A percentile compares a stretch with the other conserved stretches of the same genome.
Evolutionary conservation across 108 stramenopile genomes (phyloP).

Genomic region (Skeletonema potamos): DNA sequence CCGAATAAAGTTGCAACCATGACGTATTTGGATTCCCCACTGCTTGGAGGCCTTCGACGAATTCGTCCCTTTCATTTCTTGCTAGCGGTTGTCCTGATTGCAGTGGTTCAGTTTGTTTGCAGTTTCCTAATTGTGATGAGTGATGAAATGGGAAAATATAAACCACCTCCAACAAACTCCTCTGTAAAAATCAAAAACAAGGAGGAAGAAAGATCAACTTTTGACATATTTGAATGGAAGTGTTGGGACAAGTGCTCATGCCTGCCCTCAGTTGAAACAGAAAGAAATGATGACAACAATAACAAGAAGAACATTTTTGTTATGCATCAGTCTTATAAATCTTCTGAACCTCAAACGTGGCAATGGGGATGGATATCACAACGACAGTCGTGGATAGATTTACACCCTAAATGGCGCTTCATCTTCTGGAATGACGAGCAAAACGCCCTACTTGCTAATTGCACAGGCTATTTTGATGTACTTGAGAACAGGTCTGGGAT

Average conservation of each 20-base stretch:
- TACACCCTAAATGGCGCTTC: conserved; percentile 3
- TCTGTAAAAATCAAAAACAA: too few relatives aligned
- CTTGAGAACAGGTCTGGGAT: conserved; percentile 1
- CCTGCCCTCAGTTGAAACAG: neutral
- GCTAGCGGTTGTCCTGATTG: too few relatives aligned
- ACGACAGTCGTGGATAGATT: neutral
- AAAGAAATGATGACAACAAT: too few relatives aligned
- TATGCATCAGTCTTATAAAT: conserved; percentile 7
- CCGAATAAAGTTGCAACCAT: too few relatives aligned
- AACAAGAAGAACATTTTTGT: neutral
- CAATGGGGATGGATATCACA: conserved; percentile 3
- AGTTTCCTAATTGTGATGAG: too few relatives aligned
- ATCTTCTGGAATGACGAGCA: conserved; percentile 13
- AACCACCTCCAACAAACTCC: too few relatives aligned
- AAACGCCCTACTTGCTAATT: conserved; percentile 4
- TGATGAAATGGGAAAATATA: too few relatives aligned
- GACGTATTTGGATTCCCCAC: too few relatives aligned
- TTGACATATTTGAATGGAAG: conserved; percentile 9
- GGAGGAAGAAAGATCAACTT: too few relatives aligned
- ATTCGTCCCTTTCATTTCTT: too few relatives aligned
- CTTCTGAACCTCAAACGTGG: conserved; percentile 7
- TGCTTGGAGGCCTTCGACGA: too few relatives aligned
- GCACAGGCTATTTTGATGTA: conserved; percentile 1
- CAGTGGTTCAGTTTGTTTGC: too few relatives aligned
- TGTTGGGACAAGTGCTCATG: conserved; percentile 2